A percentile compares a stretch with the other conserved stretches of the same genome.
Evolutionary conservation across 495 filamentous ascomycete species (phyloP).

Genomic region (Pyrenula massariospora): DNA sequence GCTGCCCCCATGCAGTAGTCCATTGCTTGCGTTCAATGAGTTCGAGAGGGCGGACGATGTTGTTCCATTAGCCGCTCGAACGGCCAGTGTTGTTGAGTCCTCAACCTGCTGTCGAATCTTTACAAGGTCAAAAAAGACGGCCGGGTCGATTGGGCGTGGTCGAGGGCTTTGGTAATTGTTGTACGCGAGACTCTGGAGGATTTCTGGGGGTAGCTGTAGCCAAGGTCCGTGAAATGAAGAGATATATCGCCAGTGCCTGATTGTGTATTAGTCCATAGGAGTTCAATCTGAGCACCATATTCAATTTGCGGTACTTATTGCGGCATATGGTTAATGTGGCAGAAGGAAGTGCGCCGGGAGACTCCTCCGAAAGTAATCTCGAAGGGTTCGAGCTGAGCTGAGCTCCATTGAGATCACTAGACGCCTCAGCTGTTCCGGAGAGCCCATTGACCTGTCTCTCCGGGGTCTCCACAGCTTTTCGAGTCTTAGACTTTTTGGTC

Average conservation of each 20-base stretch:
- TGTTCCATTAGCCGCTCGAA: constrained; percentile 61
- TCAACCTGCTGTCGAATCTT: constrained; percentile 69
- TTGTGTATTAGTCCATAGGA: constrained; percentile 5
- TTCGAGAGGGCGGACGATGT: constrained; percentile 39
- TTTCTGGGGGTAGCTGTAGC: constrained; percentile 74
- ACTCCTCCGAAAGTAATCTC: background rate
- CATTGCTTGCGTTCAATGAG: constrained; percentile 42
- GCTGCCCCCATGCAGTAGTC: constrained; percentile 38
- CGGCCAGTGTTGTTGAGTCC: constrained; percentile 62
- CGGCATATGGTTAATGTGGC: constrained; percentile 55
- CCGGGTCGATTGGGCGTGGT: constrained; percentile 66
- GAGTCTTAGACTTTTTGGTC: background rate
- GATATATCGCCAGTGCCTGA: constrained; percentile 68
- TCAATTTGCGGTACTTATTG: constrained; percentile 48
- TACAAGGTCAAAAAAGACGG: constrained; percentile 70
- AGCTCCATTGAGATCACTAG: background rate
- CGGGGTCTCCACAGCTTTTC: background rate
- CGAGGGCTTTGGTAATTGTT: constrained; percentile 65
- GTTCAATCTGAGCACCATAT: constrained; percentile 1
- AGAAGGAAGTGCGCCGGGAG: background rate
- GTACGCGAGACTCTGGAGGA: constrained; percentile 66
- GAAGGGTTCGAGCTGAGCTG: background rate
- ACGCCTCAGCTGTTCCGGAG: background rate
- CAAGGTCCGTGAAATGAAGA: constrained; percentile 76
- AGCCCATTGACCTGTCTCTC: background rate